phyloP scores from a whole-genome alignment of 192 early-diverging fungal species.

The Umbelopsis sp. region DNA sequence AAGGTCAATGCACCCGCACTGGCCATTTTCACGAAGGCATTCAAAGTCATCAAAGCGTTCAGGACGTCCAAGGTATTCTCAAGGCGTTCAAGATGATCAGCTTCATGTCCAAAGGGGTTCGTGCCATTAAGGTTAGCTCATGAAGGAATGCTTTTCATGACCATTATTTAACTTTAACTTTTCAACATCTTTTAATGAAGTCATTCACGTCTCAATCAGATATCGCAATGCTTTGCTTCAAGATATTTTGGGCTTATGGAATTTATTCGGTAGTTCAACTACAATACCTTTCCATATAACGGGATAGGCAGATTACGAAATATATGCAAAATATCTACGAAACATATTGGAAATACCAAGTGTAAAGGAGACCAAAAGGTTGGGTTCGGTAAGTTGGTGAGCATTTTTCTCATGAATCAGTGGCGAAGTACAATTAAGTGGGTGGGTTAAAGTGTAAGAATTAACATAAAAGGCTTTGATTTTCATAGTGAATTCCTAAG shows the following conservation, averaged over 20 bases:
- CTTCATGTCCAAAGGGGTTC: no score
- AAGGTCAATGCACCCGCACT: no score
- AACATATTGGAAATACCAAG: neutral
- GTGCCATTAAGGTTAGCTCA: no score
- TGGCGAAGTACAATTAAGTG: neutral
- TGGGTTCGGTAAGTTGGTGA: neutral
- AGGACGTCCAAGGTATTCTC: no score
- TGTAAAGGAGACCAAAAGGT: neutral
- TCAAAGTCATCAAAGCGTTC: no score
- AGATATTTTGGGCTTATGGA: neutral
- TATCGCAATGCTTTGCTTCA: neutral
- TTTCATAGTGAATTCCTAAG: neutral
- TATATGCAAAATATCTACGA: conserved; percentile 13
- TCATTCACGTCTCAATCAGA: neutral
- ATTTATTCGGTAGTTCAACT: conserved; percentile 11
- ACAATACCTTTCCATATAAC: neutral
- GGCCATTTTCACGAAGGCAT: no score
- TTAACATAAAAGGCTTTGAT: neutral
- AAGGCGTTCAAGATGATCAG: no score
- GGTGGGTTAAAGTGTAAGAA: neutral
- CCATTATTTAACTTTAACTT: neutral
- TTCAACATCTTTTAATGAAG: neutral
- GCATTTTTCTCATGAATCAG: neutral
- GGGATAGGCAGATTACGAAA: neutral
- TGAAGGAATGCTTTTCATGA: no score